Conservation (phyloP, 2,329 filamentous ascomycete genomes). For the Penicillium occitanis region DNA sequence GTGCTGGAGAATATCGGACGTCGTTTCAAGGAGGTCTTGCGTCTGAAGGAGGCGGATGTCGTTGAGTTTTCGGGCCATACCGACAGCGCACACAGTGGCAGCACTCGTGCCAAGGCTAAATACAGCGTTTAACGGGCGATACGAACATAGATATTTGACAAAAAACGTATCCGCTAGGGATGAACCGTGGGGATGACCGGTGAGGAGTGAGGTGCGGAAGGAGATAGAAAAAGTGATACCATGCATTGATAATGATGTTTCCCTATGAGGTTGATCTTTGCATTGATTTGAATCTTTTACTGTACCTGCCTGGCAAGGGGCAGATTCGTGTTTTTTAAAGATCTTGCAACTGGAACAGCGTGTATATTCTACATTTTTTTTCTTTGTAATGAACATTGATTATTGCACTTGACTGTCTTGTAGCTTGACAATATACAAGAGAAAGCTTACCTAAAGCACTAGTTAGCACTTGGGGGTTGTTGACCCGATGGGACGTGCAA, state of each 20-base stretch:
- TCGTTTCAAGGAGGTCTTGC: slow-evolving; percentile 89
- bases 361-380: slow-evolving; percentile 22
- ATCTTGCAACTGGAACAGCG: slow-evolving; percentile 20
- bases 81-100: slow-evolving; percentile 87
- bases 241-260: slow-evolving; percentile 22
- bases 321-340: slow-evolving; percentile 6
- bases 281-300: slow-evolving; percentile 18
- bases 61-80: slow-evolving; percentile 98
- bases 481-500: neutral
- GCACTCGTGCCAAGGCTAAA: slow-evolving; percentile 94
- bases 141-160: neutral
- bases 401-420: neutral
- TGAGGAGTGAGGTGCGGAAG: neutral
- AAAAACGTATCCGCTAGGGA: neutral
- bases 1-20: slow-evolving; percentile 80
- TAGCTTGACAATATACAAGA: neutral
- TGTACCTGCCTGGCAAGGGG: slow-evolving; percentile 18
- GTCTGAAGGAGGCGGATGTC: slow-evolving; percentile 70
- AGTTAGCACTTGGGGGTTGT: neutral
- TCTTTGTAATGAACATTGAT: slow-evolving; percentile 20
- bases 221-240: slow-evolving; percentile 21
- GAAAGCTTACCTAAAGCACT: neutral
- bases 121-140: slow-evolving; percentile 66
- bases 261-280: slow-evolving; percentile 12
- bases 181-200: neutral